A percentile compares a stretch with the other conserved stretches of the same genome.
Conservation (phyloP, 202 grass and related monocot genomes). For the Bolboschoenoplectus hybrid region DNA sequence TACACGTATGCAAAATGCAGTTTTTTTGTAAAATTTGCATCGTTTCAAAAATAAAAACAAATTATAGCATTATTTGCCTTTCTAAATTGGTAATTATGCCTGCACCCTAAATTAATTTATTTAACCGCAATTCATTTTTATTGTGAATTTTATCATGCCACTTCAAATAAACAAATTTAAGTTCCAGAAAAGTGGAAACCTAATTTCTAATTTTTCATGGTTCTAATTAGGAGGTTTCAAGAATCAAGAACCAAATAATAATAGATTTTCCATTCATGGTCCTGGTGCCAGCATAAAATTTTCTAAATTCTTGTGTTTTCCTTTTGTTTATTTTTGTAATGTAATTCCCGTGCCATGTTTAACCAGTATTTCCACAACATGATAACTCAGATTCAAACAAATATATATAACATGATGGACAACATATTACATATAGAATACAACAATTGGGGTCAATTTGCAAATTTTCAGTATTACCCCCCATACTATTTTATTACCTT, state of each 20-base stretch:
- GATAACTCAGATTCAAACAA: background rate
- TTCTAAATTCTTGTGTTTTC: background rate
- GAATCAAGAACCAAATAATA: background rate
- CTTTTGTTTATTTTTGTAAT: background rate
- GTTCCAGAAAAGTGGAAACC: background rate
- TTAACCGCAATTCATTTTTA: background rate
- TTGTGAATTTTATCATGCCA: background rate
- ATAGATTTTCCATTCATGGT: background rate
- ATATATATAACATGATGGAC: background rate
- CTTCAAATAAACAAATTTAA: background rate
- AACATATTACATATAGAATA: background rate
- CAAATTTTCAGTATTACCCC: slow-evolving; percentile 7
- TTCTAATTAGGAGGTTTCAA: background rate
- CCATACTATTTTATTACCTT: background rate
- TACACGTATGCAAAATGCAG: background rate
- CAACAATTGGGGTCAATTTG: background rate
- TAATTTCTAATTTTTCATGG: background rate
- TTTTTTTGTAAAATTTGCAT: background rate
- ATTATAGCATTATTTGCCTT: background rate
- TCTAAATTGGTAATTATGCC: background rate
- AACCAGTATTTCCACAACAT: background rate
- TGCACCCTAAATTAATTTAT: background rate
- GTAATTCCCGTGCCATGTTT: background rate
- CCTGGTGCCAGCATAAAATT: background rate
- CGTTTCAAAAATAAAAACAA: background rate